Evolutionary conservation across 345 rosid species (phyloP), one percentile per base, ranked within the genome.

Genomic region (Pseudoturritis turrita): DNA sequence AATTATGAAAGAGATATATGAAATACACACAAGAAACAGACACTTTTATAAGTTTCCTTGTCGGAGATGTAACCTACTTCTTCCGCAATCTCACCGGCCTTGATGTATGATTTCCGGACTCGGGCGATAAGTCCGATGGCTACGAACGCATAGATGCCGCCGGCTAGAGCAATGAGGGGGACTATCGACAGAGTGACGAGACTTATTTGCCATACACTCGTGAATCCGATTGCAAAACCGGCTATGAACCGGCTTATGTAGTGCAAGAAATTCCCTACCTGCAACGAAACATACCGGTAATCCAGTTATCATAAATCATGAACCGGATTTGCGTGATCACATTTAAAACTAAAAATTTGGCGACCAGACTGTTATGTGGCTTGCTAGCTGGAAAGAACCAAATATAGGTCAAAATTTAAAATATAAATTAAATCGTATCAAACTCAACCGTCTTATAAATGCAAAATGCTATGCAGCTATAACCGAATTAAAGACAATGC

Each of bases 261-360:
- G 64, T 95, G 99, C 83, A 92, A 70, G 85, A 92, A 95, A 78
- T 92, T 92, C 59, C 99, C 98, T 40, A 87, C 97, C 99, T 92
- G 83, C 59, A 49, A 40, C 7, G 2, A 68, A 61, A 25, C n/a
- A 4, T 3, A 52, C 62, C 65, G 44, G 45, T 66, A 39, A 46
- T 23, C 3, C 4, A 25, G 43, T 51, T 23, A 53, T 28, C n/a
- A 25, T 44, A 41, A 15, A 53, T 2, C 7, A 12, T 36, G 1
- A 45, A 69, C 46, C 65, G 45, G 46, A 19, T 44, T 14, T 62
- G 58, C 43, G 12, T 75, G 35, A 61, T 54, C 54, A 28, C 21
- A 53, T 10, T 44, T 51, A 8, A 33, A 58, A 4, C 0, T 40
- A 1, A n/a, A 35, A 28, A 36, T 37, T 50, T 19, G 37, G 65